A percentile compares a stretch with the other conserved stretches of the same genome.
Conservation (phyloP, 345 rosid species). For the Moricandia arvensis region DNA sequence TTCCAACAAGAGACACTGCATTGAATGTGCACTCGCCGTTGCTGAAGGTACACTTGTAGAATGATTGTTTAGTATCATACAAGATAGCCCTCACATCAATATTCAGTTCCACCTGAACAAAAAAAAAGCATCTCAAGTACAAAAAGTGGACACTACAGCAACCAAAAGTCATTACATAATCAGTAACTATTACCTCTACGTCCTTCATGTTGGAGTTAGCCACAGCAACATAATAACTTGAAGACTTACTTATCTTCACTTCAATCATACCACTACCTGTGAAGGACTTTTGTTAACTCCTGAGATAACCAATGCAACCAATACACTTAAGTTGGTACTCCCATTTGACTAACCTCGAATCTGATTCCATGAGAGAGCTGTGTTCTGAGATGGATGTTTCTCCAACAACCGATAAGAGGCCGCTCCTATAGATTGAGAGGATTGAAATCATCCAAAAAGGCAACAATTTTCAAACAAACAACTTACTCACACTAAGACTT, state of each 20-base stretch:
- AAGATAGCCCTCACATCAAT: slow-evolving; percentile 51
- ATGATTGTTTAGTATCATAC: slow-evolving; percentile 65
- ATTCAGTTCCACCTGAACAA: slow-evolving; percentile 63
- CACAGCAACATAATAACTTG: slow-evolving; percentile 63
- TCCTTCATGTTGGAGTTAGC: slow-evolving; percentile 63
- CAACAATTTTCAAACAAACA: too few species aligned
- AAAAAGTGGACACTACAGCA: not conserved
- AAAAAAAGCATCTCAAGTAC: too few species aligned
- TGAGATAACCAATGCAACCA: slow-evolving; percentile 9
- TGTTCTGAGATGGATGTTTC: slow-evolving; percentile 52
- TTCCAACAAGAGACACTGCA: slow-evolving; percentile 54
- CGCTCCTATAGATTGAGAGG: slow-evolving; percentile 46
- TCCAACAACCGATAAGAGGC: slow-evolving; percentile 46
- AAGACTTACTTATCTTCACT: slow-evolving; percentile 50
- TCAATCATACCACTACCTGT: slow-evolving; percentile 62
- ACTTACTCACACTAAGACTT: too few species aligned
- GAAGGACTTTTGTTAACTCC: slow-evolving; percentile 13
- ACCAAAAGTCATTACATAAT: too few species aligned
- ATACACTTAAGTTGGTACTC: slow-evolving; percentile 9
- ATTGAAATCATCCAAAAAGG: too few species aligned
- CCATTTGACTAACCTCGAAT: slow-evolving; percentile 54
- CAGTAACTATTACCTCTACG: too few species aligned
- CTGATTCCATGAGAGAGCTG: slow-evolving; percentile 60
- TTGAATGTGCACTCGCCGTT: slow-evolving; percentile 47
- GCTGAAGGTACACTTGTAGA: slow-evolving; percentile 66